A percentile compares a stretch with the other conserved stretches of the same genome.
Conservation (phyloP, 1,139 yeast genomes). For the Zhuliangozyma blackwelliae region DNA sequence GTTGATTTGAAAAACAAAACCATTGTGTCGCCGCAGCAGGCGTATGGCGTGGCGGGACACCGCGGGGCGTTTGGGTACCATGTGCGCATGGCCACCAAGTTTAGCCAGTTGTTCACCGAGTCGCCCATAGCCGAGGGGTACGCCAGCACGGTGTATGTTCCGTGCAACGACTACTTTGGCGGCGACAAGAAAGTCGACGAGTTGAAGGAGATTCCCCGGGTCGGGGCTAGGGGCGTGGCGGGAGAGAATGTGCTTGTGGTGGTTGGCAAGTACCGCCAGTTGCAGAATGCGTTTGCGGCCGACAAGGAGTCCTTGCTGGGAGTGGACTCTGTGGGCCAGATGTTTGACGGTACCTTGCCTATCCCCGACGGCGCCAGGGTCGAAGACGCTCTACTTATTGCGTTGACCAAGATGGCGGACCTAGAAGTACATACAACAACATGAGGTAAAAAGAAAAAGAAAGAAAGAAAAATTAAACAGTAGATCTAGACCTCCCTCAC, state of each 20-base stretch:
- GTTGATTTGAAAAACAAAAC: slow-evolving; percentile 60
- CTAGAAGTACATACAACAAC: not conserved
- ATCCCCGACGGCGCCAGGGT: slow-evolving; percentile 57
- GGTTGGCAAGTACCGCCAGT: slow-evolving; percentile 60
- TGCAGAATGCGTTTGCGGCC: slow-evolving; percentile 45
- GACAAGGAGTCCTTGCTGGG: slow-evolving; percentile 45
- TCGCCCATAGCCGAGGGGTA: slow-evolving; percentile 67
- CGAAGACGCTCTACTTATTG: slow-evolving; percentile 68
- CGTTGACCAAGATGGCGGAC: slow-evolving; percentile 43
- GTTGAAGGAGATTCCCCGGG: slow-evolving; percentile 6
- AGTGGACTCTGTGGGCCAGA: slow-evolving; percentile 49
- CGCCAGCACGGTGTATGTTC: slow-evolving; percentile 58
- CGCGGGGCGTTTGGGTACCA: slow-evolving; percentile 68
- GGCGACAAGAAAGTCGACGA: slow-evolving; percentile 15
- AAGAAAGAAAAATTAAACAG: too few relatives aligned
- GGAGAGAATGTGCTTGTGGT: slow-evolving; percentile 45
- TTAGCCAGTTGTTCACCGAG: slow-evolving; percentile 69
- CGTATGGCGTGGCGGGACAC: slow-evolving; percentile 62
- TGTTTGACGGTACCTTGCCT: slow-evolving; percentile 63
- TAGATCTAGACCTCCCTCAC: slow-evolving; percentile 4
- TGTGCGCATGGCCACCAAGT: slow-evolving; percentile 61
- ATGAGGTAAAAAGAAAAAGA: not conserved
- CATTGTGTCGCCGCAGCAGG: slow-evolving; percentile 68
- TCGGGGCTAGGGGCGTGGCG: slow-evolving; percentile 11
- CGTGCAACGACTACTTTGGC: slow-evolving; percentile 60